A percentile compares a stretch with the other conserved stretches of the same genome.
Evolutionary conservation across 148 eudicot species (phyloP).

Genomic region (Cornus suecica): DNA sequence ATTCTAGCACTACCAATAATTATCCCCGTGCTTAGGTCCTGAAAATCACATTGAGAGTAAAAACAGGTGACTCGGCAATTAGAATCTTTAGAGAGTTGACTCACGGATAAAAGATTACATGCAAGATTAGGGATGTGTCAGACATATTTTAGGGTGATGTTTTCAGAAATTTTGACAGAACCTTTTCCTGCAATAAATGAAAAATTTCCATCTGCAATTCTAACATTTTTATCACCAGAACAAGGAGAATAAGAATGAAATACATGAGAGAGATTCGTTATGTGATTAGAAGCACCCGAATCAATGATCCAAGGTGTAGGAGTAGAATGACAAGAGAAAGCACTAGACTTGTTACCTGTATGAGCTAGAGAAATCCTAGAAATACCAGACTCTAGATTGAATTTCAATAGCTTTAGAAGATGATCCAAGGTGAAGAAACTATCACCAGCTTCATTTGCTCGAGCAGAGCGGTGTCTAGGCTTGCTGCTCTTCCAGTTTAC

Average conservation of each 20-base stretch:
- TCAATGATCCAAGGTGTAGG: slow-evolving; percentile 1
- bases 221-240: neutral
- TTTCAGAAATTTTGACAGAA: neutral
- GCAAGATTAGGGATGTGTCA: neutral
- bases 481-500: neutral
- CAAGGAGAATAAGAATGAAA: too few relatives aligned
- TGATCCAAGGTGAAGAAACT: too few relatives aligned
- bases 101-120: too few relatives aligned
- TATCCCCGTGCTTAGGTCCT: neutral
- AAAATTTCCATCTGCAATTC: neutral
- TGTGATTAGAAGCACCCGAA: too few relatives aligned
- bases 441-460: too few relatives aligned
- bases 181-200: neutral
- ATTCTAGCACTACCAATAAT: neutral
- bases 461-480: neutral
- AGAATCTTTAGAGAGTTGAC: too few relatives aligned
- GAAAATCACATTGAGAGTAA: neutral
- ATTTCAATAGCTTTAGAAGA: too few relatives aligned
- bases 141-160: neutral
- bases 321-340: neutral
- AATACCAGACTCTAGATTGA: too few relatives aligned
- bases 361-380: too few relatives aligned
- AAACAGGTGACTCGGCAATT: neutral
- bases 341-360: neutral
- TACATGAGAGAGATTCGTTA: too few relatives aligned